Base-by-base conservation (phyloP, 2,329 filamentous ascomycete species). In the Hypoxylon sp. region DNA sequence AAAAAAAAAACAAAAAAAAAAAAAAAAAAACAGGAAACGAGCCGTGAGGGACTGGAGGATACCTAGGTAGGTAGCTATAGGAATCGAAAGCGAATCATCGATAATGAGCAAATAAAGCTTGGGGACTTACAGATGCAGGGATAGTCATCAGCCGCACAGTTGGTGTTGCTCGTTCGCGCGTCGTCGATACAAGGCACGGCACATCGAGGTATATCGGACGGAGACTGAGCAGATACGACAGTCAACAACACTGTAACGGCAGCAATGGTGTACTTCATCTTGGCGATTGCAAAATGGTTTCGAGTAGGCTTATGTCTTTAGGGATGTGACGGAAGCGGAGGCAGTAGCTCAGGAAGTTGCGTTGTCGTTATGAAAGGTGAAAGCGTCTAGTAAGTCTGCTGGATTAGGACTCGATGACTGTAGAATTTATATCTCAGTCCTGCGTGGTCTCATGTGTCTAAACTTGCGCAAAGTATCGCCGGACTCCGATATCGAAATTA, bases 231-330 rank as follows among this genome's bases (percentile, higher is more conserved):
- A 44, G 68, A 68, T 30, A 59, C 69, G 32, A 55, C 28, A 43
- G 69, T 63, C 37, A 61, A 62, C 28, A 74, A 41, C 43, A 66
- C 70, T 53, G 67, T n/a, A n/a, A n/a, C 41, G 55, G 55, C 52
- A 44, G 64, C 63, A 59, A 69, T 44, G 39, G 60, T 19, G 67
- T 68, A 73, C 67, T 71, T 73, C 72, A 73, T 73, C 6, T 65
- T 73, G 65, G 8, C 43, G 56, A 53, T 58, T 24, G 46, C 26
- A 20, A 8, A 43, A 50, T 43, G n/a, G n/a, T 17, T 19, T 53
- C 34, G 19, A 28, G n/a, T n/a, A n/a, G n/a, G n/a, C n/a, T n/a
- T n/a, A n/a, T n/a, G n/a, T n/a, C n/a, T n/a, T n/a, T n/a, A n/a
- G n/a, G n/a, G n/a, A n/a, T n/a, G n/a, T n/a, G n/a, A n/a, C n/a